These are phyloP conservation scores for Cryphonectria parasitica DNA, from an alignment of 2,329 filamentous ascomycete genomes.

Conservation along the genomic window DNA sequence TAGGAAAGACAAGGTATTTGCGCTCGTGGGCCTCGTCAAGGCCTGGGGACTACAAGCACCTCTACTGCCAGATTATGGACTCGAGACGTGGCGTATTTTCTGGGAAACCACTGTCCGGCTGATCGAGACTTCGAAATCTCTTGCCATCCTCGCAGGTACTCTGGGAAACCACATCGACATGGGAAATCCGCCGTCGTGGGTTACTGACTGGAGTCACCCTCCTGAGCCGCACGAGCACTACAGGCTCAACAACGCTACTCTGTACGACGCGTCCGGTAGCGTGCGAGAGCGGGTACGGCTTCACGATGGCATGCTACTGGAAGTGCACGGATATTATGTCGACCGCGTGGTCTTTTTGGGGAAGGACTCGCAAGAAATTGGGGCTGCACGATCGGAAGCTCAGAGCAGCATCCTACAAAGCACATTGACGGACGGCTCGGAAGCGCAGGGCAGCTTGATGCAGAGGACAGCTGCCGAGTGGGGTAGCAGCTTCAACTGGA, in stretches of 20 bases:
- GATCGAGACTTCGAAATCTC: background rate
- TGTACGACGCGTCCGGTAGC: conserved; percentile 2
- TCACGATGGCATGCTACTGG: conserved; percentile 8
- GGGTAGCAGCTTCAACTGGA: background rate
- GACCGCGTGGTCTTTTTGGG: background rate
- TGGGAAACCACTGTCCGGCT: conserved; percentile 11
- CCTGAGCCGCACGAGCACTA: conserved; percentile 7
- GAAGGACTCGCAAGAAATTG: background rate
- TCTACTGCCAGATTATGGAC: conserved; percentile 2
- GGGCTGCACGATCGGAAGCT: background rate
- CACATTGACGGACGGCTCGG: background rate
- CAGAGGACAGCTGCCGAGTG: background rate
- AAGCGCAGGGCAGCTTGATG: background rate
- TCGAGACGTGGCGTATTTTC: conserved; percentile 5
- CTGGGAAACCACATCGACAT: background rate
- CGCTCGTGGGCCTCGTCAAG: conserved; percentile 6
- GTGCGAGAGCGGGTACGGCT: conserved; percentile 20
- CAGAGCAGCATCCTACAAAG: background rate
- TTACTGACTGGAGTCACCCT: conserved; percentile 18
- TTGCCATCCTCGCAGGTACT: conserved; percentile 7
- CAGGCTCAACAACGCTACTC: conserved; percentile 1
- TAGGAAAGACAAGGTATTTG: conserved; percentile 15
- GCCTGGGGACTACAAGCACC: conserved; percentile 8
- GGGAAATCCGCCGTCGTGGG: conserved; percentile 7
- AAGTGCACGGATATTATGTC: background rate